A percentile compares a stretch with the other conserved stretches of the same genome.
phyloP scores from a whole-genome alignment of 2,329 filamentous ascomycete genomes.

The Torrubiellomyces zombiae region DNA sequence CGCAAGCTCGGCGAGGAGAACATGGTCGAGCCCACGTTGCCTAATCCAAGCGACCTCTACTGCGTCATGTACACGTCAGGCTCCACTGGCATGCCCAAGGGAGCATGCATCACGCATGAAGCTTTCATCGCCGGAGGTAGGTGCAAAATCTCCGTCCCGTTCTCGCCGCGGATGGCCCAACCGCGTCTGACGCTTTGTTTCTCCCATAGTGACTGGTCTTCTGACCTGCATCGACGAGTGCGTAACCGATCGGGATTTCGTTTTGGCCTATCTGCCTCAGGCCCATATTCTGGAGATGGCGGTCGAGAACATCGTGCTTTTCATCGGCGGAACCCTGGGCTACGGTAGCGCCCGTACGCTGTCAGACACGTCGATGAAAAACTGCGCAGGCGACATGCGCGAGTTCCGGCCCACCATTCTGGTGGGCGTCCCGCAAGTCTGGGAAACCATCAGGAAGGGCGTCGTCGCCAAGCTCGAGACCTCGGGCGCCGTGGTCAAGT shows the following conservation, averaged over 20 bases:
- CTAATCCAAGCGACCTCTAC: constrained; percentile 59
- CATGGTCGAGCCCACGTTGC: constrained; percentile 53
- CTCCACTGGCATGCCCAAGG: constrained; percentile 78
- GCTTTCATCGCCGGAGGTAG: constrained; percentile 55
- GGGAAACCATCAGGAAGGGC: constrained; percentile 95
- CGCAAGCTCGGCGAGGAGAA: constrained; percentile 46
- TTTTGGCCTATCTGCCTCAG: constrained; percentile 83
- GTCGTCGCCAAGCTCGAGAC: constrained; percentile 64
- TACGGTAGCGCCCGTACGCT: constrained; percentile 86
- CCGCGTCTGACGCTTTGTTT: not conserved
- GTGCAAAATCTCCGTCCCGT: constrained; percentile 16
- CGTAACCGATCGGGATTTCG: constrained; percentile 58
- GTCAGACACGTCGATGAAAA: constrained; percentile 68
- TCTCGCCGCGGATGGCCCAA: too few relatives aligned
- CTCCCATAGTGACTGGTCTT: constrained; percentile 52
- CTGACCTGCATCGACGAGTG: constrained; percentile 61
- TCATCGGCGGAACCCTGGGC: constrained; percentile 80
- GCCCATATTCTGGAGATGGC: constrained; percentile 95
- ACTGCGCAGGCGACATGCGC: constrained; percentile 86
- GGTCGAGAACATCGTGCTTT: constrained; percentile 81
- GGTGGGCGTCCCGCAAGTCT: constrained; percentile 88
- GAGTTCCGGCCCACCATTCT: constrained; percentile 81
- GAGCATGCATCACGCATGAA: constrained; percentile 66
- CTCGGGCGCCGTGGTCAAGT: constrained; percentile 51
- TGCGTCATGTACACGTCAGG: constrained; percentile 83